Percentiles rank a stretch among this genome's conserved stretches.
These are phyloP conservation scores for Oryza australiensis DNA, from an alignment of 176 grass and related monocot genomes.

Conservation along the genomic window DNA sequence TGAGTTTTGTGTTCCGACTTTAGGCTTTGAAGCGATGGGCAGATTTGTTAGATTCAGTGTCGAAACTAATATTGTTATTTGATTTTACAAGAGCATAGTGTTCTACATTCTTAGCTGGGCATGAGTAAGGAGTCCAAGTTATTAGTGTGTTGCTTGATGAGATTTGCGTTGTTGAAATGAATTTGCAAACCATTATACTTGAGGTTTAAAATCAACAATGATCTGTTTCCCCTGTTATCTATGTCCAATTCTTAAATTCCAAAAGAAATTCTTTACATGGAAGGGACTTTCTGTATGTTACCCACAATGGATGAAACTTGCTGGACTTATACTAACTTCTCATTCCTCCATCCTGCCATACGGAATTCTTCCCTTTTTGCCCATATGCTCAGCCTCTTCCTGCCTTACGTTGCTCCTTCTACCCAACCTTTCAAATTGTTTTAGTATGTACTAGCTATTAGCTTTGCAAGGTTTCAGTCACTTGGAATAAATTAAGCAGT, in stretches of 20 bases:
- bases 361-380: background rate
- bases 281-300: background rate
- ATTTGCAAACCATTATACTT: background rate
- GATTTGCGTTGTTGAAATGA: background rate
- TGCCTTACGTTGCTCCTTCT: background rate
- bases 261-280: background rate
- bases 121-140: background rate
- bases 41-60: background rate
- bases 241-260: background rate
- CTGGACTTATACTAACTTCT: background rate
- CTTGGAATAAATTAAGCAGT: background rate
- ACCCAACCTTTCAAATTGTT: background rate
- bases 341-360: background rate
- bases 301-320: background rate
- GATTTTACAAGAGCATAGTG: background rate
- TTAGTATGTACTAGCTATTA: background rate
- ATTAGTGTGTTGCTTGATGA: background rate
- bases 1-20: background rate
- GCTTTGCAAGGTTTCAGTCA: background rate
- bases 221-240: background rate
- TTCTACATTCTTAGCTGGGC: background rate
- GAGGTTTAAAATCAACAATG: background rate
- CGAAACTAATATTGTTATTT: background rate
- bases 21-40: background rate
- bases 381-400: background rate